A percentile compares a stretch with the other conserved stretches of the same genome.
These are phyloP conservation scores for Kluyveromyces wickerhamii DNA, from an alignment of 805 yeast genomes.

Conservation along the genomic window DNA sequence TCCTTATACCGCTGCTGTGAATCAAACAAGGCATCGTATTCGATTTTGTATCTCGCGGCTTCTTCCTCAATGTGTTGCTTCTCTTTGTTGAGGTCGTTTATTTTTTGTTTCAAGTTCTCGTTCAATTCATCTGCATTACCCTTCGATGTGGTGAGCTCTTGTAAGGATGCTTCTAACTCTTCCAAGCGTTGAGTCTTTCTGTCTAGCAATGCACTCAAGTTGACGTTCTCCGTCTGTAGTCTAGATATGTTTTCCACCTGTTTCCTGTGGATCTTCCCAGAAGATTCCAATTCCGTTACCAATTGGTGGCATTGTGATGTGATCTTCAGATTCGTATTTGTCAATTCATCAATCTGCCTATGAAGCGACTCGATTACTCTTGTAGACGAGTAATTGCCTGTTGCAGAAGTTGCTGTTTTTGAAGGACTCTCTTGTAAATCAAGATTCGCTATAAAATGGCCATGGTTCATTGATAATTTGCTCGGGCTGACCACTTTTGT, in stretches of 20 bases:
- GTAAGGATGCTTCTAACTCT: conserved; percentile 49
- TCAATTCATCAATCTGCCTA: conserved; percentile 45
- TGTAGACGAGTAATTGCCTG: conserved; percentile 16
- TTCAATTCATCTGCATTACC: conserved; percentile 7
- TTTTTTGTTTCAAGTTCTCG: conserved; percentile 3
- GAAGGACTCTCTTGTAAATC: conserved; percentile 17
- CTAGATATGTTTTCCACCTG: conserved; percentile 48
- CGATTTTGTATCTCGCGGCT: conserved; percentile 13
- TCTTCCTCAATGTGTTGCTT: conserved; percentile 13
- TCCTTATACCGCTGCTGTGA: conserved; percentile 20
- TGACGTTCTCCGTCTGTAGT: conserved; percentile 70
- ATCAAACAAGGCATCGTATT: conserved; percentile 21
- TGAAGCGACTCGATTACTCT: conserved; percentile 39
- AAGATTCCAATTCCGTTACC: conserved; percentile 42
- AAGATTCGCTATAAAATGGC: conserved; percentile 22
- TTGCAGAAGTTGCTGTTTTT: conserved; percentile 6
- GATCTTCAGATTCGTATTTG: conserved; percentile 29
- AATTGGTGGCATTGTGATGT: conserved; percentile 41
- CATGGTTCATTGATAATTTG: conserved; percentile 21
- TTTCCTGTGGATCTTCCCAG: conserved; percentile 35
- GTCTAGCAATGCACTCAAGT: conserved; percentile 56
- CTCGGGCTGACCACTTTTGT: conserved; percentile 6
- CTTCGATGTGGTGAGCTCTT: conserved; percentile 9
- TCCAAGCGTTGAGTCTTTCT: conserved; percentile 62
- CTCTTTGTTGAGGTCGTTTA: conserved; percentile 3